phyloP scores from a whole-genome alignment of 495 filamentous ascomycete genomes.

The Sabuloglossum arenarium region DNA sequence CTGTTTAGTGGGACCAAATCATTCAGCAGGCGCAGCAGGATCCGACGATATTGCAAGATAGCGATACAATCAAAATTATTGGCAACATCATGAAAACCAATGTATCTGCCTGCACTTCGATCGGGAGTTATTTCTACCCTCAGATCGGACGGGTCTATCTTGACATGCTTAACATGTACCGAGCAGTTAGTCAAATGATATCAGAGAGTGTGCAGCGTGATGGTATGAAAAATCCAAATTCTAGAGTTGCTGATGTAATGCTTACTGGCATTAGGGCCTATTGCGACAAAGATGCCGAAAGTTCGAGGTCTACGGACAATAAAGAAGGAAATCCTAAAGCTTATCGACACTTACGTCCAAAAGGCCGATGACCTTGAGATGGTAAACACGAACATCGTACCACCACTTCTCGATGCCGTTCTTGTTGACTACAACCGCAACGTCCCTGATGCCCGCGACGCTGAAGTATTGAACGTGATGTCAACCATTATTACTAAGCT shows the following conservation, averaged over 20 bases:
- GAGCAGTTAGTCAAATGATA: slow-evolving; percentile 85
- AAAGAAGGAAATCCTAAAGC: slow-evolving; percentile 98
- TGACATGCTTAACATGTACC: slow-evolving; percentile 98
- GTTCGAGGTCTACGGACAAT: slow-evolving; percentile 89
- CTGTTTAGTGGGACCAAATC: slow-evolving; percentile 60
- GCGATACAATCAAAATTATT: slow-evolving; percentile 89
- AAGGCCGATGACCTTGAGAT: slow-evolving; percentile 93
- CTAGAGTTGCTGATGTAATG: background rate
- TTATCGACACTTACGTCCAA: slow-evolving; percentile 93
- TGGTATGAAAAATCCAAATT: slow-evolving; percentile 30
- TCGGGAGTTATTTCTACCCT: slow-evolving; percentile 95
- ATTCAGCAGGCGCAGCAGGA: slow-evolving; percentile 67
- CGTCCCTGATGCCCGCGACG: slow-evolving; percentile 86
- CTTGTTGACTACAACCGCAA: slow-evolving; percentile 93
- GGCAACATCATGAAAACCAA: slow-evolving; percentile 99
- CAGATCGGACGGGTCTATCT: slow-evolving; percentile 95
- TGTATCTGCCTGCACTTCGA: slow-evolving; percentile 86
- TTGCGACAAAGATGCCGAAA: slow-evolving; percentile 95
- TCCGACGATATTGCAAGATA: slow-evolving; percentile 65
- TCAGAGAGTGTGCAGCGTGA: slow-evolving; percentile 75
- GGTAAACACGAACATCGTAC: slow-evolving; percentile 80
- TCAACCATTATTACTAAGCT: slow-evolving; percentile 92
- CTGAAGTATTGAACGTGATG: slow-evolving; percentile 93
- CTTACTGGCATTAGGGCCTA: slow-evolving; percentile 34
- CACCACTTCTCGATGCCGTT: slow-evolving; percentile 88